Evolutionary conservation across 2,329 filamentous ascomycete genomes (phyloP).

Genomic region (Lachnellula cervina): DNA sequence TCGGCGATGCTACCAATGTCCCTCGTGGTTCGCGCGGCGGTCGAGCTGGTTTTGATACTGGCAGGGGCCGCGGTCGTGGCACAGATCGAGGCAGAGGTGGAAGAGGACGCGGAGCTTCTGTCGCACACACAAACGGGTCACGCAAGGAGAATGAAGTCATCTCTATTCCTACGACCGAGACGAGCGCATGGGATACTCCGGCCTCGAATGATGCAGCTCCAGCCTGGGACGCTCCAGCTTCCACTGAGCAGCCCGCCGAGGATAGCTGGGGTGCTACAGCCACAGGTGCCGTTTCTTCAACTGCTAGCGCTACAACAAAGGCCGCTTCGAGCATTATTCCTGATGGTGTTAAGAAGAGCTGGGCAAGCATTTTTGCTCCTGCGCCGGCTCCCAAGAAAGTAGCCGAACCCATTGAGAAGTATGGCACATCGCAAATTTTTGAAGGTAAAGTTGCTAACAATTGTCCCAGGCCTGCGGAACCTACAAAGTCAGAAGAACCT

Average conservation of each 20-base stretch:
- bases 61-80: conserved; percentile 55
- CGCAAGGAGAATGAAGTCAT: conserved; percentile 52
- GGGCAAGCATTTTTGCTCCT: conserved; percentile 71
- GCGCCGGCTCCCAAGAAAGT: conserved; percentile 48
- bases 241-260: conserved; percentile 34
- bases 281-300: conserved; percentile 34
- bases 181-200: conserved; percentile 53
- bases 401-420: conserved; percentile 37
- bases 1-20: conserved; percentile 44
- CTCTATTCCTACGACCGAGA: conserved; percentile 68
- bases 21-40: conserved; percentile 54
- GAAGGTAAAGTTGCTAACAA: conserved; percentile 17
- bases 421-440: conserved; percentile 15
- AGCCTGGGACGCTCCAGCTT: conserved; percentile 33
- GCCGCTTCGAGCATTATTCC: conserved; percentile 34
- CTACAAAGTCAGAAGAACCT: conserved; percentile 40
- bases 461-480: conserved; percentile 25
- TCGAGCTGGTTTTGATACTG: conserved; percentile 53
- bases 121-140: conserved; percentile 56
- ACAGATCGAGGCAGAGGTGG: conserved; percentile 56
- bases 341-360: conserved; percentile 51
- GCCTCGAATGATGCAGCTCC: conserved; percentile 36
- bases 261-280: conserved; percentile 30
- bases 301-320: conserved; percentile 35
- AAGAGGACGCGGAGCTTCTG: conserved; percentile 58